Conservation (phyloP, 202 grass and related monocot genomes). For the Musa balbisiana region DNA sequence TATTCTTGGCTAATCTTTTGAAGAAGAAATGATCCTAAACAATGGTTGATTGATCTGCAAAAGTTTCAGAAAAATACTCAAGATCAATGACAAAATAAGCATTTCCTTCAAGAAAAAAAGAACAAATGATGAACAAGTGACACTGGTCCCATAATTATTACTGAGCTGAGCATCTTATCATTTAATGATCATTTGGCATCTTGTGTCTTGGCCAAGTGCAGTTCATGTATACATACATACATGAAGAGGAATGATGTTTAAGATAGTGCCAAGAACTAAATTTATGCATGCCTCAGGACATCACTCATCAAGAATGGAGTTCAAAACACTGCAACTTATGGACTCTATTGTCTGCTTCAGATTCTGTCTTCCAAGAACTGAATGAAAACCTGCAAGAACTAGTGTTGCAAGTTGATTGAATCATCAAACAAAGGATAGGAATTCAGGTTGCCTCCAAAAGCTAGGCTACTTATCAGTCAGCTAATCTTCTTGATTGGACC, state of each 20-base stretch:
- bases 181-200: no score
- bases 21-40: not conserved
- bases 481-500: no score
- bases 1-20: not conserved
- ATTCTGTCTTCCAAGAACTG: no score
- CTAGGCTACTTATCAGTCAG: no score
- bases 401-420: not conserved
- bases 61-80: not conserved
- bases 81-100: not conserved
- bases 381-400: conserved; percentile 19
- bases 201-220: conserved; percentile 1
- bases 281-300: no score
- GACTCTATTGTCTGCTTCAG: no score
- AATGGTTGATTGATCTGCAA: not conserved
- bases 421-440: no score
- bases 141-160: not conserved
- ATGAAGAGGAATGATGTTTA: not conserved
- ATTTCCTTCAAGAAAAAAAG: not conserved
- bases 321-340: no score
- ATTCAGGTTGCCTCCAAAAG: no score
- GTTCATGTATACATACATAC: conserved; percentile 3
- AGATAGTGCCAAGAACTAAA: not conserved
- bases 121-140: no score
- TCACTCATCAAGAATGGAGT: no score
- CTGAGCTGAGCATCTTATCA: no score